A percentile compares a stretch with the other conserved stretches of the same genome.
These are phyloP conservation scores for Suhomyces chickasaworum DNA, from an alignment of 1,139 yeast species.

Conservation along the genomic window DNA sequence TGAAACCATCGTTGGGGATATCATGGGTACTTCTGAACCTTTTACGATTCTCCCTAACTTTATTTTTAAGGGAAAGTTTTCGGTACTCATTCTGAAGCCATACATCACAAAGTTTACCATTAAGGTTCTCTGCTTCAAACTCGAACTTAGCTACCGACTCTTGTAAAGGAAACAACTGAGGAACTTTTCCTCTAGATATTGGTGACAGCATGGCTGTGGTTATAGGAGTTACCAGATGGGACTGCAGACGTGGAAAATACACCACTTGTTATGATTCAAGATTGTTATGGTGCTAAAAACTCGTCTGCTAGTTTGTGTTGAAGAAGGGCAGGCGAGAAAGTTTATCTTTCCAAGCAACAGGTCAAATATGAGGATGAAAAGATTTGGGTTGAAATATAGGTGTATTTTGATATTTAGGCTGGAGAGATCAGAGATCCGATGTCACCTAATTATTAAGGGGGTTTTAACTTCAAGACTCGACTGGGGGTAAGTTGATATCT, in stretches of 20 bases:
- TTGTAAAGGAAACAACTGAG: constrained; percentile 41
- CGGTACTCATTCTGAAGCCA: constrained; percentile 40
- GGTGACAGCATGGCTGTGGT: background rate
- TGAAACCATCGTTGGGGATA: constrained; percentile 8
- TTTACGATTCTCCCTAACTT: constrained; percentile 18
- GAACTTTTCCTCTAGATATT: constrained; percentile 20
- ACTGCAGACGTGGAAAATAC: background rate
- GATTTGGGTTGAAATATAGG: background rate
- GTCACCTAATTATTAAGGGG: background rate
- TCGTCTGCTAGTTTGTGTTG: background rate
- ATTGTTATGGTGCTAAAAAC: background rate
- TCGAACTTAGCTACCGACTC: constrained; percentile 35
- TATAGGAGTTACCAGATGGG: background rate
- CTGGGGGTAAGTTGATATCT: background rate
- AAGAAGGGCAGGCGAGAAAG: background rate
- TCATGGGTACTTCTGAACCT: constrained; percentile 19
- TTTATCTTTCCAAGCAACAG: background rate
- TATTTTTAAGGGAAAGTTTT: constrained; percentile 23
- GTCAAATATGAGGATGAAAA: background rate
- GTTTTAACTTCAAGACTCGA: background rate
- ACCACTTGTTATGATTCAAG: background rate
- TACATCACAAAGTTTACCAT: constrained; percentile 34
- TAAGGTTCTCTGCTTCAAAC: constrained; percentile 36
- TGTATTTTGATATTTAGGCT: background rate
- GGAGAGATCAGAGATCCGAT: background rate